Percentiles rank a stretch among this genome's conserved stretches.
Conservation (phyloP, 2,329 filamentous ascomycete genomes). For the Berkeleyomyces basicola region DNA sequence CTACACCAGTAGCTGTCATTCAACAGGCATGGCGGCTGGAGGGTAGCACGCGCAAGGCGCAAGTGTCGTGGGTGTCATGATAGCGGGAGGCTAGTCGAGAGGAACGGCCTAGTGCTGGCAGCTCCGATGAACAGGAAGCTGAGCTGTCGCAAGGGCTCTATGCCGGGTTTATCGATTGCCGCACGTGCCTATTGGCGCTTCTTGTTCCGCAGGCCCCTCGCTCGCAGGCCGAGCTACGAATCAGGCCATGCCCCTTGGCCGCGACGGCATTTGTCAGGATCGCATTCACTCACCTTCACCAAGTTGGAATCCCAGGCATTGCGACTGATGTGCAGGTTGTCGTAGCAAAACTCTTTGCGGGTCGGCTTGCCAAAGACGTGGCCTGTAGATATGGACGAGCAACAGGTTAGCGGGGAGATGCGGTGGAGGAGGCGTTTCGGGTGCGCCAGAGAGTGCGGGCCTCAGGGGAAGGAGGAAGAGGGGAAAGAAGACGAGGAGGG, state of each 20-base stretch:
- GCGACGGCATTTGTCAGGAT: not conserved
- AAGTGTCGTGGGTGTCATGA: no score
- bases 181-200: not conserved
- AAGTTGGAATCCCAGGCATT: slow-evolving; percentile 99
- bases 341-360: slow-evolving; percentile 95
- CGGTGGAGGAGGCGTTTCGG: not conserved
- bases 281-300: slow-evolving; percentile 56
- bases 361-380: slow-evolving; percentile 96
- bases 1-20: no score
- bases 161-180: not conserved
- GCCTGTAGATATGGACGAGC: slow-evolving; percentile 37
- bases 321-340: slow-evolving; percentile 89
- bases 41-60: no score
- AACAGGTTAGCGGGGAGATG: slow-evolving; percentile 15
- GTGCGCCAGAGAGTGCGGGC: not conserved
- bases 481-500: no score
- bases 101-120: no score
- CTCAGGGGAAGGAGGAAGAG: not conserved
- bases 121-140: no score
- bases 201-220: not conserved
- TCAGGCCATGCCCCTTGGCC: not conserved
- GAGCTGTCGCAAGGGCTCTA: no score
- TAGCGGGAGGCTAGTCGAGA: no score
- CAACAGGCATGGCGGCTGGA: no score
- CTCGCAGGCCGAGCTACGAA: not conserved